phyloP scores from a whole-genome alignment of 2,329 filamentous ascomycete species.

The Bipolaris gigantea region DNA sequence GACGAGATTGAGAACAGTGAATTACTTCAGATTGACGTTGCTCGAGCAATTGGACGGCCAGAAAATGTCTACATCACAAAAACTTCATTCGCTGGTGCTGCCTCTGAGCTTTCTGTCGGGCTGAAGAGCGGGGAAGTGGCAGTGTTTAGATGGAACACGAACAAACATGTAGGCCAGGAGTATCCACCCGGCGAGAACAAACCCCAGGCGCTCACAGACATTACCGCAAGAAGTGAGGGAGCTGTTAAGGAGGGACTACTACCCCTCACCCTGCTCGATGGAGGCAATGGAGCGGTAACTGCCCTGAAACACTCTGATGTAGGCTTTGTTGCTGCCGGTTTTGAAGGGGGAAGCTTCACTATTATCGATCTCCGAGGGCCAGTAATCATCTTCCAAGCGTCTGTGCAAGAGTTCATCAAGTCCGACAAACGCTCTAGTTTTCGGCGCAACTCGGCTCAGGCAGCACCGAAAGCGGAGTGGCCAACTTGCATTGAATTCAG shows the following conservation, averaged over 20 bases:
- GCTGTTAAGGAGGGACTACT: conserved; percentile 76
- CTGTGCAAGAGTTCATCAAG: conserved; percentile 73
- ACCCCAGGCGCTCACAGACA: conserved; percentile 65
- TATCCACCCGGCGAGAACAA: conserved; percentile 55
- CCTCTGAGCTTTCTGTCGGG: conserved; percentile 83
- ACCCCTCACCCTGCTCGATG: conserved; percentile 78
- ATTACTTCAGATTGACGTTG: conserved; percentile 83
- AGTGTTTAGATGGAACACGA: conserved; percentile 85
- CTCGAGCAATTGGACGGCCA: conserved; percentile 76
- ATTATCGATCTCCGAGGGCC: conserved; percentile 89
- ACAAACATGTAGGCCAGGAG: conserved; percentile 70
- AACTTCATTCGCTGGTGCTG: conserved; percentile 78
- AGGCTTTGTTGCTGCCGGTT: conserved; percentile 86
- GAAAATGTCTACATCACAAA: conserved; percentile 74
- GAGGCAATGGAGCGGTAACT: conserved; percentile 79
- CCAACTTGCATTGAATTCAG: conserved; percentile 85
- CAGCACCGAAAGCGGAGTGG: conserved; percentile 64
- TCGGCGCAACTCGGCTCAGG: conserved; percentile 55
- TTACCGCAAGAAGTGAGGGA: conserved; percentile 72
- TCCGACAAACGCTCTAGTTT: conserved; percentile 77
- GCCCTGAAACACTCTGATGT: conserved; percentile 85
- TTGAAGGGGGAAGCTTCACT: conserved; percentile 76
- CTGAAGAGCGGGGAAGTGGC: conserved; percentile 81
- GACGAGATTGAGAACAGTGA: conserved; percentile 89
- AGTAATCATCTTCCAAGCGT: conserved; percentile 74